These are phyloP conservation scores for Hypoxylon subgilvum DNA, from an alignment of 495 filamentous ascomycete species.

Conservation along the genomic window DNA sequence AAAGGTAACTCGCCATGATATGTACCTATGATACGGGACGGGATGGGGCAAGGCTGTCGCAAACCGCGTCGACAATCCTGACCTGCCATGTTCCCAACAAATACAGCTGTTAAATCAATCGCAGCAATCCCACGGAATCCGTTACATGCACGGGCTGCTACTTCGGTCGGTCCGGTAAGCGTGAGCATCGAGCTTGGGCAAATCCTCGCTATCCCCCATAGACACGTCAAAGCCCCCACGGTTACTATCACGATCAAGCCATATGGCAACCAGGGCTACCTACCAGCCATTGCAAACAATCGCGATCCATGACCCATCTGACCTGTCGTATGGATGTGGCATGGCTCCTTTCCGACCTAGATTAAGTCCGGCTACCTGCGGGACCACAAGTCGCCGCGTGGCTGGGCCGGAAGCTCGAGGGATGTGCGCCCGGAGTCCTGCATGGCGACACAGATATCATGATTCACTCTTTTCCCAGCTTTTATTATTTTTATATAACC, in stretches of 20 bases:
- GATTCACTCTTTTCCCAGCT: no score
- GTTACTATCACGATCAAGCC: neutral
- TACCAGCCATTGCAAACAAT: no score
- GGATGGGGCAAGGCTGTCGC: slow-evolving; percentile 3
- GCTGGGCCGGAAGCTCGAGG: neutral
- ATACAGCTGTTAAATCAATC: neutral
- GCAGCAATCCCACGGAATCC: neutral
- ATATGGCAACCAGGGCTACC: no score
- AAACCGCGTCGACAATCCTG: slow-evolving; percentile 5
- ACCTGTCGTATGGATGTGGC: slow-evolving; percentile 22
- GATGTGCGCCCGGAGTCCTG: neutral
- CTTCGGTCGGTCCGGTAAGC: slow-evolving; percentile 21
- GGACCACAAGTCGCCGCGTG: neutral
- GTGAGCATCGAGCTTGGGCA: no score
- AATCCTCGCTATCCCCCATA: no score
- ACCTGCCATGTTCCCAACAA: slow-evolving; percentile 5
- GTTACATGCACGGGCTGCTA: slow-evolving; percentile 7
- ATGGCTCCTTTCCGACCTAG: neutral
- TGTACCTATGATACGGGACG: slow-evolving; percentile 11
- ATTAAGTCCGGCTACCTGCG: slow-evolving; percentile 11
- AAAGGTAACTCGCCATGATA: no score
- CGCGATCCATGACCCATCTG: no score
- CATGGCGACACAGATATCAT: no score
- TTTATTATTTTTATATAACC: no score
- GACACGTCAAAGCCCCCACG: no score